These are phyloP conservation scores for Sarocladium kiliense DNA, from an alignment of 2,329 filamentous ascomycete species.

Conservation along the genomic window DNA sequence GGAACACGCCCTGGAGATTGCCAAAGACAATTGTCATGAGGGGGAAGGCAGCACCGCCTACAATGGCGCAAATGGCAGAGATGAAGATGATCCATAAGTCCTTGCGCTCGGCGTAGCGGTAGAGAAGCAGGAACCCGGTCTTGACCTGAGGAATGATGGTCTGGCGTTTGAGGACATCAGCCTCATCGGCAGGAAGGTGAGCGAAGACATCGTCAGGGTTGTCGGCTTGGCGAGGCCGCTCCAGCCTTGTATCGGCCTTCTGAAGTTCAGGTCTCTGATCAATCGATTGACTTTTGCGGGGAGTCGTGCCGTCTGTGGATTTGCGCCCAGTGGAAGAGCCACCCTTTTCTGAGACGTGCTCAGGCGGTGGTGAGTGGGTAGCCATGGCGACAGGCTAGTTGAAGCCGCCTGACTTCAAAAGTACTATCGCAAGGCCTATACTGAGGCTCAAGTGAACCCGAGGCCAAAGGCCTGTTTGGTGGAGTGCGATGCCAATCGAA, in stretches of 20 bases:
- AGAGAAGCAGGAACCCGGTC: conserved; percentile 7
- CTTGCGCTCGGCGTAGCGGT: conserved; percentile 5
- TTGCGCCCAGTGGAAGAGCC: conserved; percentile 1
- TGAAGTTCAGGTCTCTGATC: not conserved
- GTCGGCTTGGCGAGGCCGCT: not conserved
- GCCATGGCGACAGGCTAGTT: not conserved
- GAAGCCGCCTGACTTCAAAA: not conserved
- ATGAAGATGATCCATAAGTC: conserved; percentile 9
- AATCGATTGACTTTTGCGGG: conserved; percentile 1
- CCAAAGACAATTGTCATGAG: conserved; percentile 82
- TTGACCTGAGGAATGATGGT: conserved; percentile 14
- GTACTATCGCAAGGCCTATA: not conserved
- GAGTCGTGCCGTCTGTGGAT: not conserved
- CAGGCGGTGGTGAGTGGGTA: not conserved
- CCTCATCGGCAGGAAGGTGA: conserved; percentile 58
- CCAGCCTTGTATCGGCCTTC: conserved; percentile 3
- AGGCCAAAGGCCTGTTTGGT: not conserved
- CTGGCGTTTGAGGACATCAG: conserved; percentile 57
- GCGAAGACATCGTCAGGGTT: conserved; percentile 39
- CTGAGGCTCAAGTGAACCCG: not conserved
- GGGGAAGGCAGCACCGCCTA: conserved; percentile 63
- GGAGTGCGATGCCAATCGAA: not conserved
- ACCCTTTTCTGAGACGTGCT: not conserved
- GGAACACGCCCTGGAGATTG: conserved; percentile 67
- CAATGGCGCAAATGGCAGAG: conserved; percentile 1